phyloP scores from a whole-genome alignment of 257 asterid genomes.

The Nicotiana undulata region DNA sequence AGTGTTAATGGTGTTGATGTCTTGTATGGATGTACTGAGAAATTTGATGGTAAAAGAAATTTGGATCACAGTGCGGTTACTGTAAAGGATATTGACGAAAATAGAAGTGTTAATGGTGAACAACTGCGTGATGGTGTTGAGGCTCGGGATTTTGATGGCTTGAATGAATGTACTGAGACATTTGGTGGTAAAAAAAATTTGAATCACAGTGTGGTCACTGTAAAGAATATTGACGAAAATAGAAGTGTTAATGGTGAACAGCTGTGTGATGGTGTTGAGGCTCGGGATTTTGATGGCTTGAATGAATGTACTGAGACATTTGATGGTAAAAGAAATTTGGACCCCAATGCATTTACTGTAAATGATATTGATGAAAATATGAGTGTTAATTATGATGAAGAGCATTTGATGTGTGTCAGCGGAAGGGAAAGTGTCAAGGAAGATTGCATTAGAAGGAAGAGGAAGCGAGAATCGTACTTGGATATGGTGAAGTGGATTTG shows the following conservation, averaged over 20 bases:
- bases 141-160: not conserved
- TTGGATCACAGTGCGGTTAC: not conserved
- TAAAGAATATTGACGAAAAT: too few species aligned
- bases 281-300: not conserved
- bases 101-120: not conserved
- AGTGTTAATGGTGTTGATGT: not conserved
- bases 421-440: constrained; percentile 5
- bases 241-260: not conserved
- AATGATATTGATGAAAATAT: not conserved
- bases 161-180: not conserved
- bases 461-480: constrained; percentile 39
- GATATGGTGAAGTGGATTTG: constrained; percentile 53
- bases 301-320: not conserved
- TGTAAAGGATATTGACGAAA: too few species aligned
- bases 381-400: not conserved
- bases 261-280: not conserved
- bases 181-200: not conserved
- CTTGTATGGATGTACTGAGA: not conserved
- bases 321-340: not conserved
- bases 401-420: not conserved
- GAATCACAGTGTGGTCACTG: too few species aligned
- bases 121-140: not conserved
- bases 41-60: not conserved
- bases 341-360: not conserved
- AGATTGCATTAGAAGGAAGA: constrained; percentile 35